phyloP scores from a whole-genome alignment of 2,329 filamentous ascomycete genomes.

The Claviceps sorghi region DNA sequence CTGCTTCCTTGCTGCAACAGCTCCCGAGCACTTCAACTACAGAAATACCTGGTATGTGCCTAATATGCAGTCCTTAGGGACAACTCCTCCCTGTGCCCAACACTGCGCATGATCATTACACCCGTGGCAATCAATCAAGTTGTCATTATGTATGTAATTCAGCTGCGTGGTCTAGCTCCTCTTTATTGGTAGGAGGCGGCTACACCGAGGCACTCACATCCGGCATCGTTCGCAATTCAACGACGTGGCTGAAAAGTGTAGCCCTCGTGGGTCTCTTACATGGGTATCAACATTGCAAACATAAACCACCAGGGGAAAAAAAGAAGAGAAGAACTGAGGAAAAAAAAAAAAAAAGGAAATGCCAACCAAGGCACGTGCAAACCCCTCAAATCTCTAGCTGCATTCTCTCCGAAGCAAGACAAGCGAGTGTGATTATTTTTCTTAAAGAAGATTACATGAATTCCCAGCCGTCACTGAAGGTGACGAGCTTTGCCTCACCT shows the following conservation, averaged over 20 bases:
- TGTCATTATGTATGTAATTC: background rate
- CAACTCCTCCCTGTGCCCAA: background rate
- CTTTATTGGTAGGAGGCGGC: background rate
- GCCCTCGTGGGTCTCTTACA: background rate
- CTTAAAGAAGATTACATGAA: background rate
- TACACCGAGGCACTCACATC: background rate
- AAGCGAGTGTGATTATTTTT: background rate
- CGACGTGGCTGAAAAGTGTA: background rate
- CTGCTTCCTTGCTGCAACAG: background rate
- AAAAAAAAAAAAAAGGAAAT: background rate
- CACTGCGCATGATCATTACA: background rate
- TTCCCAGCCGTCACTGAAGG: background rate
- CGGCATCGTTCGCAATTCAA: background rate
- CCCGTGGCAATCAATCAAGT: background rate
- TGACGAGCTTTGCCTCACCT: background rate
- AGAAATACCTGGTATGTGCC: too few relatives aligned
- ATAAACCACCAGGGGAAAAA: background rate
- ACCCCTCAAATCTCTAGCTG: background rate
- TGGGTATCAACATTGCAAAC: constrained; percentile 3
- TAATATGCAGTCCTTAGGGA: too few relatives aligned
- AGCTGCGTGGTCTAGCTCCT: background rate
- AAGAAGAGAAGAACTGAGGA: background rate
- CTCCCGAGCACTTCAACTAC: background rate
- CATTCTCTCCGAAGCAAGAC: background rate
- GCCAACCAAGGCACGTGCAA: background rate